Conservation (phyloP, 1,284 basidiomycete species). For the Athelia psychrophila region DNA sequence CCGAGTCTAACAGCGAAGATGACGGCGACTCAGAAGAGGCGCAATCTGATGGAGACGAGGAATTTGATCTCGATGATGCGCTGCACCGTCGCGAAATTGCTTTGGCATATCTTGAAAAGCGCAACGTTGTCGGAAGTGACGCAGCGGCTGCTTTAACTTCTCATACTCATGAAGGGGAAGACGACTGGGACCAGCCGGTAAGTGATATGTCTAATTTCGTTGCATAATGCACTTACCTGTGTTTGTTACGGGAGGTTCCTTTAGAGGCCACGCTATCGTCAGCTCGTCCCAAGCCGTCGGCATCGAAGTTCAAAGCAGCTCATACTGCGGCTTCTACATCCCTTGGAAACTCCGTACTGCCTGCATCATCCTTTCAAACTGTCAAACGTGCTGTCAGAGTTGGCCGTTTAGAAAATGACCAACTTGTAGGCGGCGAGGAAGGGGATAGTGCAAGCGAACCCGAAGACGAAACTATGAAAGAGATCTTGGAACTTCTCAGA, state of each 20-base stretch:
- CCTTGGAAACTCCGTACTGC: slow-evolving; percentile 45
- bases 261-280: slow-evolving; percentile 34
- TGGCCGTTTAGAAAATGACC: slow-evolving; percentile 57
- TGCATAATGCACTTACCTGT: slow-evolving; percentile 1
- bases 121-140: slow-evolving; percentile 50
- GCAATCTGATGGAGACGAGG: slow-evolving; percentile 39
- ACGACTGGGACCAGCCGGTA: slow-evolving; percentile 45
- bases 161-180: slow-evolving; percentile 38
- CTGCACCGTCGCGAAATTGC: slow-evolving; percentile 71
- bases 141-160: slow-evolving; percentile 48
- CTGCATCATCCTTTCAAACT: slow-evolving; percentile 47
- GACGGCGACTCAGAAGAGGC: slow-evolving; percentile 25
- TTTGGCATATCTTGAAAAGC: slow-evolving; percentile 65
- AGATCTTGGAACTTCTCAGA: slow-evolving; percentile 53
- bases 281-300: slow-evolving; percentile 39
- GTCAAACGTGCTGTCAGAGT: slow-evolving; percentile 55
- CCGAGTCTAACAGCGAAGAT: slow-evolving; percentile 16
- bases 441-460: slow-evolving; percentile 60
- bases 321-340: slow-evolving; percentile 42
- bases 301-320: slow-evolving; percentile 63
- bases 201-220: slow-evolving; percentile 15
- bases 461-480: slow-evolving; percentile 46
- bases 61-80: slow-evolving; percentile 55
- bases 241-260: slow-evolving; percentile 33
- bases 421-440: slow-evolving; percentile 50